These are phyloP conservation scores for Pseudophaeomoniella oleicola DNA, from an alignment of 2,329 filamentous ascomycete genomes.

Conservation along the genomic window DNA sequence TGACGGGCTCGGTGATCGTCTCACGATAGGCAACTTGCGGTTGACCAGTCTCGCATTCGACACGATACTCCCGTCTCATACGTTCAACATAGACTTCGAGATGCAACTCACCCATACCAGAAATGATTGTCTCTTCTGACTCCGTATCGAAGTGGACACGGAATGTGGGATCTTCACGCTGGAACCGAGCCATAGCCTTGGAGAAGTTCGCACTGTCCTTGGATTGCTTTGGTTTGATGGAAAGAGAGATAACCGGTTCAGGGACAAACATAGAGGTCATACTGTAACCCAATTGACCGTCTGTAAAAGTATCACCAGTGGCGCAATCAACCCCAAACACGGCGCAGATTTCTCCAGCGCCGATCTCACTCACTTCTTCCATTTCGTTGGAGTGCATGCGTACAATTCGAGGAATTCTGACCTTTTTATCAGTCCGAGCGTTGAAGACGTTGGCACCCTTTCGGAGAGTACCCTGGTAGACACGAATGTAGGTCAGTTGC, in stretches of 20 bases:
- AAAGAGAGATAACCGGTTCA: constrained; percentile 93
- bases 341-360: constrained; percentile 93
- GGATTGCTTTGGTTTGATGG: constrained; percentile 87
- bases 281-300: constrained; percentile 78
- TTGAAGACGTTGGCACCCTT: constrained; percentile 91
- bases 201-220: constrained; percentile 90
- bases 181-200: constrained; percentile 98
- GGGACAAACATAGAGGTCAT: constrained; percentile 98
- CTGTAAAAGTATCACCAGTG: constrained; percentile 95
- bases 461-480: constrained; percentile 83
- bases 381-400: constrained; percentile 99
- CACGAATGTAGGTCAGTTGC: constrained; percentile 93
- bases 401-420: constrained; percentile 92
- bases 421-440: constrained; percentile 84
- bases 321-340: constrained; percentile 97
- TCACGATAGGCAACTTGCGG: constrained; percentile 96
- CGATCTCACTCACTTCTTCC: constrained; percentile 88
- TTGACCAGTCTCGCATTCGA: constrained; percentile 89
- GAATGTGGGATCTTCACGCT: constrained; percentile 96
- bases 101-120: constrained; percentile 94
- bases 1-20: constrained; percentile 64
- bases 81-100: constrained; percentile 96
- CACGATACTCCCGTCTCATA: constrained; percentile 90
- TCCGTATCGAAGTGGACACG: constrained; percentile 83
- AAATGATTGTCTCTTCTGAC: constrained; percentile 93